These are phyloP conservation scores for Pyricularia grisea DNA, from an alignment of 2,329 filamentous ascomycete genomes.

Conservation along the genomic window DNA sequence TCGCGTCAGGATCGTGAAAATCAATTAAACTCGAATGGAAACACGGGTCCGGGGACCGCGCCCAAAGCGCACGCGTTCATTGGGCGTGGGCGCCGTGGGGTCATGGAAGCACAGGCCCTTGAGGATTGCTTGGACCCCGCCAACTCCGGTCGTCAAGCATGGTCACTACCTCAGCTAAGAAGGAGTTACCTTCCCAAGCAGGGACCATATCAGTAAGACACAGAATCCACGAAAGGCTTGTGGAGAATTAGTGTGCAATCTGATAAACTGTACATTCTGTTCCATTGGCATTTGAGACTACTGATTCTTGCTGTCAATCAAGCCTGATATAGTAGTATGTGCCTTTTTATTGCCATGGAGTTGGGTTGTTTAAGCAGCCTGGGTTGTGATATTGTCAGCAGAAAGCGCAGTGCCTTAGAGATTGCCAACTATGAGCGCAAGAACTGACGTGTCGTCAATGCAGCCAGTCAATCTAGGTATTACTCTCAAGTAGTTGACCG, in stretches of 20 bases:
- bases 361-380: neutral
- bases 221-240: neutral
- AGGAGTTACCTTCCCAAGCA: neutral
- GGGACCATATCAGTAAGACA: neutral
- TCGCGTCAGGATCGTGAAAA: neutral
- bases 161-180: neutral
- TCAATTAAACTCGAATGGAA: neutral
- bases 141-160: neutral
- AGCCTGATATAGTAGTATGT: neutral
- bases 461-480: neutral
- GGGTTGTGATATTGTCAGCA: neutral
- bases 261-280: neutral
- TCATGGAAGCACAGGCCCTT: neutral
- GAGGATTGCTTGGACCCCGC: neutral
- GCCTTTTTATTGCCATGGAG: neutral
- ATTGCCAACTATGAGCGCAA: neutral
- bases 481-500: neutral
- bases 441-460: neutral
- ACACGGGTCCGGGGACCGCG: neutral
- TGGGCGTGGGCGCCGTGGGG: neutral
- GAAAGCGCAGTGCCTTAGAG: neutral
- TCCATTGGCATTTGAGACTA: neutral
- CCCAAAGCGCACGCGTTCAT: neutral
- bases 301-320: neutral
- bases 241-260: neutral